These are phyloP conservation scores for Saccharomyces hybrid DNA, from an alignment of 1,139 yeast species.

Conservation along the genomic window DNA sequence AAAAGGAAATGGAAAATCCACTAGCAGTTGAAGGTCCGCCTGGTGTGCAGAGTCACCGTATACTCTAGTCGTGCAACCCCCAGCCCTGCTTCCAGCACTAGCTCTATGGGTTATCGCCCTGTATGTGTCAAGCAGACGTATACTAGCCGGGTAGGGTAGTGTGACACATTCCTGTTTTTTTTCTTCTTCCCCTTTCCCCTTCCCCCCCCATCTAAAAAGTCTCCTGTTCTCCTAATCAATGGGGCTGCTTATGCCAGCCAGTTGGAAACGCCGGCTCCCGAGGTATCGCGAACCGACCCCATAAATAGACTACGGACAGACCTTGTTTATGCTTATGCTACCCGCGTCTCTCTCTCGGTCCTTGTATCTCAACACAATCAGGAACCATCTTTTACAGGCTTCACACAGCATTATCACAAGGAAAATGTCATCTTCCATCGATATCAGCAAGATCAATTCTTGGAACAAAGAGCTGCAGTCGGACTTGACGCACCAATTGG, in stretches of 20 bases:
- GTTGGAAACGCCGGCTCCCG: neutral
- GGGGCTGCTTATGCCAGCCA: neutral
- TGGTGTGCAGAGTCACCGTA: no score
- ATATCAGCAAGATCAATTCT: conserved; percentile 18
- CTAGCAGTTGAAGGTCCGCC: no score
- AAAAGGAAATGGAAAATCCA: no score
- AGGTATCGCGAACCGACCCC: neutral
- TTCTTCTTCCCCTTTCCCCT: neutral
- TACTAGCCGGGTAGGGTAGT: neutral
- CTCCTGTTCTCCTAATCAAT: neutral
- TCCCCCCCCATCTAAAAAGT: neutral
- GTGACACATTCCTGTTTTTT: neutral
- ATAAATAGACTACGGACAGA: neutral
- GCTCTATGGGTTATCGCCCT: no score
- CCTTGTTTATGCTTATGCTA: neutral
- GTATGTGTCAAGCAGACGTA: neutral
- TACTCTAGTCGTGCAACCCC: no score
- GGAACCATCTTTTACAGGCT: neutral
- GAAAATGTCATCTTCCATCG: conserved; percentile 16
- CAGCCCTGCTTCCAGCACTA: no score
- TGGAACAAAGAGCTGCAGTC: conserved; percentile 32
- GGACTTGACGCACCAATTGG: conserved; percentile 33
- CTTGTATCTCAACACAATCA: neutral
- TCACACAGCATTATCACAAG: neutral
- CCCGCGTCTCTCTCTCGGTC: neutral